Base-by-base conservation (phyloP, 768 basidiomycete genomes). In the Boletus fagicola region DNA sequence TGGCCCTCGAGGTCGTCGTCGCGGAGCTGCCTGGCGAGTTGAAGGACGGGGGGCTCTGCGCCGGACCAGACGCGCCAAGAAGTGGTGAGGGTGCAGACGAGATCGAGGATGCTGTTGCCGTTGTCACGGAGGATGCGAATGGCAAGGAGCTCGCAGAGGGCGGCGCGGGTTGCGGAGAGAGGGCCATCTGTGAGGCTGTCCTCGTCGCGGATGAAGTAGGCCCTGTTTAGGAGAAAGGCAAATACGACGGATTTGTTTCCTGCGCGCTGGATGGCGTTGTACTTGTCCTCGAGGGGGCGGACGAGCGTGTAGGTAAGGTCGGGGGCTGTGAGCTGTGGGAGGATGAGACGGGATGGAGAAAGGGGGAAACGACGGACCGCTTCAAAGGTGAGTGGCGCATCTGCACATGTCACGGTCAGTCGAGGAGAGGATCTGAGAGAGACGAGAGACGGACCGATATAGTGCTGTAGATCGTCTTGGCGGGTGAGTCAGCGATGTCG, bases 261-360 rank as follows among this genome's bases (percentile, higher is more conserved):
- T 45, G 77, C 68, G 28, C 77, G 80, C 67, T 92, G 89, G 49
- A 94, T 74, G 11, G 79, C 78, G 31, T 82, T 75, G 72, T 97
- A 97, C 75, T 94, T 96, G 57, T 94, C 90, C 47, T 87, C 83
- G 33, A 98, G 79, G 0, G 95, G 95, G 38, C 86, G 88, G 53
- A 96, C 79, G 59, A 98, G 86, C 1, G 92, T 89, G 69, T 97
- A 97, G 2, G 90, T 93, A 36, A 94, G 80, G 69, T 98, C 95
- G 2, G 95, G 92, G 1, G 88, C 86, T 1, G 81, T 82, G 45
- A 97, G 77, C 87, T 95, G 72, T 16, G 51, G 53, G 51, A 4
- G 28, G 24, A 28, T 65, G 18, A 74, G 64, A 45, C 2, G 47
- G 22, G 26, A 5, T 4, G 43, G 39, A 53, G 18, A 20, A 30